Base-by-base conservation (phyloP, 2,329 filamentous ascomycete genomes). In the Truncatella angustata region DNA sequence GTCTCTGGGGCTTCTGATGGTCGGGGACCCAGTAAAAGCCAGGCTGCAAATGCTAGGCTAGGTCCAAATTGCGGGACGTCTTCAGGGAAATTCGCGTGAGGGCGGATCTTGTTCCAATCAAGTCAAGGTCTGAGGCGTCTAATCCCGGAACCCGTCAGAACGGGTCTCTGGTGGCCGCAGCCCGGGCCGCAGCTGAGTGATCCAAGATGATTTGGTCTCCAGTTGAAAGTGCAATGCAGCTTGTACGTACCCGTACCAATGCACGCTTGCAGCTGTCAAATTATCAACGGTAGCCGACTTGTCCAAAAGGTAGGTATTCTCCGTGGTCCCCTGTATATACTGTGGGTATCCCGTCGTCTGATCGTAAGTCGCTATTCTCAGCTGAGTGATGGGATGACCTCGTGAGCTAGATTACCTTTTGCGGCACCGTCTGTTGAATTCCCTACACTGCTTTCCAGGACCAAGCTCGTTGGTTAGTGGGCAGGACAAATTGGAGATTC, bases 121-220 rank as follows among this genome's bases (percentile, higher is more conserved):
- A 54, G 60, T 59, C 58, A 58, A 59, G 57, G 14, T 55, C 56
- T 60, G n/a, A 55, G 58, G 58, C 60, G 60, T 55, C 57, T 61
- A 63, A 60, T 54, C 48, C 58, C 54, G 61, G 59, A 64, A 66
- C 62, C 65, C 65, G 60, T 60, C 63, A 64, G 63, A 56, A 62
- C 55, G 59, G 59, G 54, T 48, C 55, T 55, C n/a, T 55, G 54
- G 54, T 58, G 63, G 64, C 61, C 62, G 64, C 64, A 67, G 63
- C 58, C 61, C 57, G 58, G 65, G 65, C 64, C 65, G 65, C 65
- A 67, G 65, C 65, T 60, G 57, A 58, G 58, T 61, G 57, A 49
- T 54, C 59, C 56, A 60, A 62, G 58, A 61, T 65, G 62, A 64
- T 63, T 65, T 56, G 56, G 55, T 24, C 23, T 44, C 16, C n/a